Evolutionary conservation across 495 filamentous ascomycete species (phyloP).

Genomic region (Penicillium cinerascens): DNA sequence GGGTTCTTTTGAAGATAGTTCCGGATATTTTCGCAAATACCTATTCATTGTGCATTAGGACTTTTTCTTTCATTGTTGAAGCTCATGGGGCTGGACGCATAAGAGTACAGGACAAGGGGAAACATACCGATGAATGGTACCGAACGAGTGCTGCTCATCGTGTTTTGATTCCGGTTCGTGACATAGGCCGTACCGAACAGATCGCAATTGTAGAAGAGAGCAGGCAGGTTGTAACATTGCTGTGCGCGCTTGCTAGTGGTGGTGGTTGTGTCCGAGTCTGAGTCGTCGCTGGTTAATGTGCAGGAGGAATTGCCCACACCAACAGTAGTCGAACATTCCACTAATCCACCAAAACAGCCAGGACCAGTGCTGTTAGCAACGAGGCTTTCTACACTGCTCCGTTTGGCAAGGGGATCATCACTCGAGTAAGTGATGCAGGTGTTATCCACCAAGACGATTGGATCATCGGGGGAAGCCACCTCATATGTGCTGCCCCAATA

Average conservation of each 20-base stretch:
- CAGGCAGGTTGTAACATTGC: not conserved
- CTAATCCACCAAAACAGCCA: not conserved
- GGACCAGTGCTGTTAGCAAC: too few species aligned
- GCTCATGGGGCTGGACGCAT: too few species aligned
- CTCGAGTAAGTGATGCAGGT: not conserved
- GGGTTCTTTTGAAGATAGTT: not conserved
- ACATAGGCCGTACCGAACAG: not conserved
- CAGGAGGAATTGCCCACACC: not conserved
- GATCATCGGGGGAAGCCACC: conserved; percentile 1
- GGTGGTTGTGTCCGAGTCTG: not conserved
- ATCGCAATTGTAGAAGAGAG: not conserved
- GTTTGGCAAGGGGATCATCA: not conserved
- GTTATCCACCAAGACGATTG: not conserved
- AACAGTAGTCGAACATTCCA: not conserved
- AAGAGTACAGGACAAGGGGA: too few species aligned
- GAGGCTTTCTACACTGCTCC: not conserved
- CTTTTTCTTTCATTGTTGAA: too few species aligned
- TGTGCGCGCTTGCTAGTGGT: not conserved
- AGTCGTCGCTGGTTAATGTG: not conserved
- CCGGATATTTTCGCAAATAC: not conserved
- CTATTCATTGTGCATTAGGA: too few species aligned
- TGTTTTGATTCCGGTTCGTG: not conserved
- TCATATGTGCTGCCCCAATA: conserved; percentile 3
- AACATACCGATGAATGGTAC: not conserved
- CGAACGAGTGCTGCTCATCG: not conserved